Percentiles rank a stretch among this genome's conserved stretches.
These are phyloP conservation scores for Cairneyella variabilis DNA, from an alignment of 495 filamentous ascomycete species.

Conservation along the genomic window DNA sequence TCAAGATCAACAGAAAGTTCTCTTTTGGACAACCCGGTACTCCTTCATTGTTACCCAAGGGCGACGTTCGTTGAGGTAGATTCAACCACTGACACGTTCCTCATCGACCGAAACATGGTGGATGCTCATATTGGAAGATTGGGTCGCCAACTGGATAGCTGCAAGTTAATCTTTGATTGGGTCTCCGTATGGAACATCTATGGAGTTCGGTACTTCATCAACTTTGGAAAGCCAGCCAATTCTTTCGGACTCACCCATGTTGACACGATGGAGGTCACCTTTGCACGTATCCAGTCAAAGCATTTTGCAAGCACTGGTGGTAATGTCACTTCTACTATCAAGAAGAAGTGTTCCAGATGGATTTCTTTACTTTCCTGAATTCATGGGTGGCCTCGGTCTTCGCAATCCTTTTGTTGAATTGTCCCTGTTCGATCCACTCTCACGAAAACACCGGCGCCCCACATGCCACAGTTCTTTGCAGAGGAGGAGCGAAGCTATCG, in stretches of 20 bases:
- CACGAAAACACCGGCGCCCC: slow-evolving; percentile 36
- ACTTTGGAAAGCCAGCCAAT: slow-evolving; percentile 59
- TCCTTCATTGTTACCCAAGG: slow-evolving; percentile 39
- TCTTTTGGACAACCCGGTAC: slow-evolving; percentile 13
- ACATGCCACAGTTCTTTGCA: slow-evolving; percentile 39
- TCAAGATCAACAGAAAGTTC: slow-evolving; percentile 28
- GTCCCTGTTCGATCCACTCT: slow-evolving; percentile 48
- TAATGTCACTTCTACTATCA: slow-evolving; percentile 56
- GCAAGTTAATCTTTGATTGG: slow-evolving; percentile 56
- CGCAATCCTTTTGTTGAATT: slow-evolving; percentile 50
- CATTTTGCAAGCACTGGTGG: slow-evolving; percentile 40
- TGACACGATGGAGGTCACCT: slow-evolving; percentile 55
- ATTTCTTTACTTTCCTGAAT: slow-evolving; percentile 59
- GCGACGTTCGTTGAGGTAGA: slow-evolving; percentile 58
- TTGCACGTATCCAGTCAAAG: slow-evolving; percentile 52
- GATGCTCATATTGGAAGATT: slow-evolving; percentile 59
- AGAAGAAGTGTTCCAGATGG: slow-evolving; percentile 56
- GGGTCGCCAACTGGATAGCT: slow-evolving; percentile 51
- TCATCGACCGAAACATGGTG: slow-evolving; percentile 58
- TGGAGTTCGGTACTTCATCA: slow-evolving; percentile 57
- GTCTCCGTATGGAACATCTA: slow-evolving; percentile 62
- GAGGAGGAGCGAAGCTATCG: slow-evolving; percentile 43
- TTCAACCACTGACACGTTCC: slow-evolving; percentile 46
- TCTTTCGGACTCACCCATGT: slow-evolving; percentile 60
- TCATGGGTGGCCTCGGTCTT: slow-evolving; percentile 54